Conservation (phyloP, 257 asterid genomes). For the Primulina eburnea region DNA sequence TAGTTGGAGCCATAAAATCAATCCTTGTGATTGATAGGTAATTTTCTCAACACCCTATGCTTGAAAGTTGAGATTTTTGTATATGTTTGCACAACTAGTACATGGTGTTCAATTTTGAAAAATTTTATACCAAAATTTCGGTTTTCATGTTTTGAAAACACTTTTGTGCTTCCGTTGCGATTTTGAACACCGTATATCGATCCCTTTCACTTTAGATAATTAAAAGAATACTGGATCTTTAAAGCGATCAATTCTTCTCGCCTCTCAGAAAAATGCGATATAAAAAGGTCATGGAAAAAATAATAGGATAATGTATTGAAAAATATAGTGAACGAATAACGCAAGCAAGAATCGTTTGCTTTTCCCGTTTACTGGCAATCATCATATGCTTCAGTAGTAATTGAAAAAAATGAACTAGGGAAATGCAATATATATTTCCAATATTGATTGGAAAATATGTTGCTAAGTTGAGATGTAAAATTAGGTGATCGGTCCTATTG, state of each 20-base stretch:
- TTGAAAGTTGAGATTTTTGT: no score
- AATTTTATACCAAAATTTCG: no score
- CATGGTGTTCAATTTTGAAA: no score
- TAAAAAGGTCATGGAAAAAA: conserved; percentile 1
- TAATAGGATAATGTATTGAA: background rate
- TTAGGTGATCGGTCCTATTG: background rate
- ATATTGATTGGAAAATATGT: background rate
- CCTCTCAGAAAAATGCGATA: background rate
- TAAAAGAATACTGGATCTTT: background rate
- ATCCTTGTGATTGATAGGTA: no score
- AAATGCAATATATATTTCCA: background rate
- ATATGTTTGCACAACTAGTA: no score
- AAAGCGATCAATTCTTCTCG: background rate
- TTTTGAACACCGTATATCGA: no score
- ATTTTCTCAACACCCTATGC: no score
- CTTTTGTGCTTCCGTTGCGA: no score
- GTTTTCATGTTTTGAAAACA: no score
- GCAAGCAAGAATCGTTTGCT: background rate
- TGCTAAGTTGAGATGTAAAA: background rate
- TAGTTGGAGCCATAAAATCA: no score
- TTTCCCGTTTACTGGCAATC: background rate
- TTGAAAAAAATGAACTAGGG: background rate
- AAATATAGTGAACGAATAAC: background rate
- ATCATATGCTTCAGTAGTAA: background rate
- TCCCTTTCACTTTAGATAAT: no score